phyloP scores from a whole-genome alignment of 2,329 filamentous ascomycete species.

The Rutstroemia sp. region DNA sequence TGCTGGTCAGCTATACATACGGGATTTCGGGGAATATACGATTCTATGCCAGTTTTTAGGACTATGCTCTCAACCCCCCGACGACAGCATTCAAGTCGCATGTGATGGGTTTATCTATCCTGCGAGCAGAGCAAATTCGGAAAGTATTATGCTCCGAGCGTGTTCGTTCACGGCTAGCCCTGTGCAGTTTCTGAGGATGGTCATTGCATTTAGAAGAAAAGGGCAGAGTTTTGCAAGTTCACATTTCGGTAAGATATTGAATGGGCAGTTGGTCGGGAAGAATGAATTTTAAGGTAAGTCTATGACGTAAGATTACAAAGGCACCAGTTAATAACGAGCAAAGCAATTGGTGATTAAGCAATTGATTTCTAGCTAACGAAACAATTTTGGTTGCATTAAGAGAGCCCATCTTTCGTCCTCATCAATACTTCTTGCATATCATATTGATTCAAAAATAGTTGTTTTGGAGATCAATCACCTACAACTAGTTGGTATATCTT shows the following conservation, averaged over 20 bases:
- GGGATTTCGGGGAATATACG: constrained; percentile 45
- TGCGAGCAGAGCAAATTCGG: constrained; percentile 6
- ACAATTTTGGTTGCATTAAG: too few relatives aligned
- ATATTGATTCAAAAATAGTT: too few relatives aligned
- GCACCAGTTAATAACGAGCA: too few relatives aligned
- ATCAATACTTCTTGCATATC: too few relatives aligned
- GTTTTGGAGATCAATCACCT: too few relatives aligned
- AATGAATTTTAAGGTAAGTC: not conserved
- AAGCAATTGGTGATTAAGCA: too few relatives aligned
- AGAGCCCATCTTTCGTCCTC: too few relatives aligned
- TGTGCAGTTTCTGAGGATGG: constrained; percentile 33
- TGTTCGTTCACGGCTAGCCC: constrained; percentile 33
- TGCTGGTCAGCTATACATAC: constrained; percentile 59
- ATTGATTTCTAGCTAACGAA: too few relatives aligned
- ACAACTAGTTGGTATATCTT: too few relatives aligned
- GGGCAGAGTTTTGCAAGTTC: constrained; percentile 36
- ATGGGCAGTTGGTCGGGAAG: constrained; percentile 28
- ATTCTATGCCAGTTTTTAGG: constrained; percentile 45
- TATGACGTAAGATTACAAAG: too few relatives aligned
- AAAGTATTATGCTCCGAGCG: not conserved
- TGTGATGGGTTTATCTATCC: constrained; percentile 30
- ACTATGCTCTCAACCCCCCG: constrained; percentile 30
- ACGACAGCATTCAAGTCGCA: constrained; percentile 14
- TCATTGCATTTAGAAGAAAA: constrained; percentile 32
- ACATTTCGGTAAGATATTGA: constrained; percentile 37